Evolutionary conservation across 176 grass and related monocot genomes (phyloP), one percentile per base, ranked within the genome.

Genomic region (Pharus latifolius): DNA sequence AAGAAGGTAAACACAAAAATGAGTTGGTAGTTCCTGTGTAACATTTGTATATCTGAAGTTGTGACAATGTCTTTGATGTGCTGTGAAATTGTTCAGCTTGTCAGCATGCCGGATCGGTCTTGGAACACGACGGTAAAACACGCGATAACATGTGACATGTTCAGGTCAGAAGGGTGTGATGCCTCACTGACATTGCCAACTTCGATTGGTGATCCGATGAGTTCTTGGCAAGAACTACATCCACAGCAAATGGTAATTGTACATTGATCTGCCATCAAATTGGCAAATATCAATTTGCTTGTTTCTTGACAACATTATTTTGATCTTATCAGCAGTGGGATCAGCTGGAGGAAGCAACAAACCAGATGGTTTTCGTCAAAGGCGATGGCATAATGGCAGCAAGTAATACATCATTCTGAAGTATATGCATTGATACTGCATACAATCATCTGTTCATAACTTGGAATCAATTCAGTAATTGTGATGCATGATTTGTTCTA

Each of bases 101-200:
- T 42, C 20, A 45, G 35, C 10, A 72, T 72, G 77, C 6, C 77
- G 16, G 47, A 76, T 17, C 74, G 49, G 22, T 23, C 4, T 1
- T 81, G 33, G 45, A n/a, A 71, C 7, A 43, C 5, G 26, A 69
- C 60, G 0, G 28, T 51, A 49, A 14, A 56, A 0, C 83, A 86
- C 24, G 83, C 83, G n/a, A 56, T 6, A 6, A 81, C 47, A 34
- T 81, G 71, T 16, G 13, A 49, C 17, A 8, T 76, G 30, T n/a
- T n/a, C n/a, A n/a, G n/a, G n/a, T n/a, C n/a, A n/a, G n/a, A n/a
- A n/a, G n/a, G n/a, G n/a, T n/a, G n/a, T n/a, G n/a, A n/a, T n/a
- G n/a, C n/a, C n/a, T n/a, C 44, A 17, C 12, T 24, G 0, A 2
- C 27, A n/a, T 14, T 22, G 0, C 19, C 1, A 30, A 8, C 0